Conservation (phyloP, 805 yeast species). For the Wickerhamiella cacticola region DNA sequence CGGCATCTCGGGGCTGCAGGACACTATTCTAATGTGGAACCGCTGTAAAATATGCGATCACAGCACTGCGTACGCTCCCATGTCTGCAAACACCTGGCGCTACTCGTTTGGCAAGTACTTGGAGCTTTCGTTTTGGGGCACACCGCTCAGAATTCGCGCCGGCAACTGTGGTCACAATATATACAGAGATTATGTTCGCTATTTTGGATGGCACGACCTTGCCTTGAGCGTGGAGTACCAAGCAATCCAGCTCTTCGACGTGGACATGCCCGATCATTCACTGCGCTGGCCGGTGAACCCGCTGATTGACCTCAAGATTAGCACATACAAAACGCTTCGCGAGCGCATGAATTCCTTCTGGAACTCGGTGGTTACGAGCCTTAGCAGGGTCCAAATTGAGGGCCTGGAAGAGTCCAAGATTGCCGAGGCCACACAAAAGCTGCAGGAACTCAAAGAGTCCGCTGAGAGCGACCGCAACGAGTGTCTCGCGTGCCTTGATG, state of each 20-base stretch:
- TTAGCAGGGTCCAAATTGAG: constrained; percentile 68
- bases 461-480: constrained; percentile 41
- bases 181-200: constrained; percentile 68
- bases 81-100: constrained; percentile 82
- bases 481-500: constrained; percentile 37
- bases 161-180: constrained; percentile 71
- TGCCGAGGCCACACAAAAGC: constrained; percentile 50
- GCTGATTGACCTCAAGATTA: constrained; percentile 56
- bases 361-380: constrained; percentile 54
- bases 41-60: constrained; percentile 68
- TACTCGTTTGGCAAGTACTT: constrained; percentile 87
- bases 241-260: constrained; percentile 60
- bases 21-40: constrained; percentile 81
- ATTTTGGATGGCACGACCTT: constrained; percentile 68
- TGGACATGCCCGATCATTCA: constrained; percentile 62
- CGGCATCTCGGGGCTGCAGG: constrained; percentile 45
- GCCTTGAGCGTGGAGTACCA: constrained; percentile 72
- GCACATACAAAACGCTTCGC: constrained; percentile 43
- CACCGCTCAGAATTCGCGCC: constrained; percentile 41
- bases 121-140: constrained; percentile 73
- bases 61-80: constrained; percentile 62
- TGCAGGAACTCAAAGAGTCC: constrained; percentile 45
- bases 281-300: constrained; percentile 60
- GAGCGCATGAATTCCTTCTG: constrained; percentile 51
- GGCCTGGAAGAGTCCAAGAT: constrained; percentile 58